These are phyloP conservation scores for Pleurozium schreberi DNA, from an alignment of 225 moss, liverwort and hornwort species.

Conservation along the genomic window DNA sequence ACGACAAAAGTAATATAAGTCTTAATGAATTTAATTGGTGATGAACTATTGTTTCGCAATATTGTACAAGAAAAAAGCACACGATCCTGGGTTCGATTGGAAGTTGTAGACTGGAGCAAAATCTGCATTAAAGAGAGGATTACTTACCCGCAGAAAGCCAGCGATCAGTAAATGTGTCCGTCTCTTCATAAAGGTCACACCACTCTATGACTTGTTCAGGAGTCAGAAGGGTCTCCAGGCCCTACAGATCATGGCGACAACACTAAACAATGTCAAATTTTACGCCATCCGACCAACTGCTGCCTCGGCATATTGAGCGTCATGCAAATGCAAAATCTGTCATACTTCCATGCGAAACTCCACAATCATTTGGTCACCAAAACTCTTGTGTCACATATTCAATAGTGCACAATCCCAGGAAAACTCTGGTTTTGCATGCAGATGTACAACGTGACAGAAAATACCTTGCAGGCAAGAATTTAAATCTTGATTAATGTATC, in stretches of 20 bases:
- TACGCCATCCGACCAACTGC: background rate
- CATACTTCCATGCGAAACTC: background rate
- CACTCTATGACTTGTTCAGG: slow-evolving; percentile 41
- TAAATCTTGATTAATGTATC: background rate
- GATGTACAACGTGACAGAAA: background rate
- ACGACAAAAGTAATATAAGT: background rate
- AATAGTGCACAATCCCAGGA: background rate
- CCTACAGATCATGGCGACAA: slow-evolving; percentile 5
- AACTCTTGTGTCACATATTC: background rate
- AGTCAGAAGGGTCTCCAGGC: slow-evolving; percentile 30
- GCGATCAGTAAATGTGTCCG: slow-evolving; percentile 39
- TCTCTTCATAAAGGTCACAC: slow-evolving; percentile 45
- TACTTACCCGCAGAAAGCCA: slow-evolving; percentile 54
- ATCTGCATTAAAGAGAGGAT: background rate
- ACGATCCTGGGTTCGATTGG: background rate
- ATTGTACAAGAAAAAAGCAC: background rate
- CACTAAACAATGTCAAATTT: background rate
- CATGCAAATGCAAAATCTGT: background rate
- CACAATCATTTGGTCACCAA: background rate
- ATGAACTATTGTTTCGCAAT: background rate
- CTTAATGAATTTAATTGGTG: background rate
- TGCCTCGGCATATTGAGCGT: background rate
- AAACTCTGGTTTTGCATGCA: background rate
- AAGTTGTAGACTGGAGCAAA: background rate
- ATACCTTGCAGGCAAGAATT: background rate